Evolutionary conservation across 2,329 filamentous ascomycete species (phyloP), one percentile per base, ranked within the genome.

Genomic region (Curvularia verruculosa): DNA sequence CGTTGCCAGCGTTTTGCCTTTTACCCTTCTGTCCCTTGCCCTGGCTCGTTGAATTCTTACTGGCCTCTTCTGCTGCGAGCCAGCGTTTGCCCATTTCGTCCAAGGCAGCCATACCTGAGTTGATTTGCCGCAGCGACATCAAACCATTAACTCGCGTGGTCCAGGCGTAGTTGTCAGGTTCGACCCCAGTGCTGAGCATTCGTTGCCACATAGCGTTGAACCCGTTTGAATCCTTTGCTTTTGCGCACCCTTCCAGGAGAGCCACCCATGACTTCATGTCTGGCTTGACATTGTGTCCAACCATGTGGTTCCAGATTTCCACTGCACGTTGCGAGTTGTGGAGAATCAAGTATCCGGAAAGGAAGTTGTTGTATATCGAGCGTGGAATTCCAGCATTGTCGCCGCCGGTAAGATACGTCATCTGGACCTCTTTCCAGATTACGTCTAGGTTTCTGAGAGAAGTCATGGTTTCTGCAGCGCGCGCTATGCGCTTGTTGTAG

Each of bases 241-340:
- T 81, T 68, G 83, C 84, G 75, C 87, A 91, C 1, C 90, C 90
- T 54, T 85, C 82, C 63, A 95, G 84, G 84, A 95, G 89, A 41
- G 85, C 79, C 37, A 87, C 89, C 84, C 89, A 95, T 0, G 90
- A 89, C 64, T 79, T 83, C 52, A 88, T 67, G 6, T 82, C 87
- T 13, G 90, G 88, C 54, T 78, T 73, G 28, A 89, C 70, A 1
- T 83, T 85, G 49, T 83, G 74, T 41, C 77, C 71, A 13, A 83
- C 69, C 81, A 86, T 84, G 56, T 80, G 73, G 54, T 85, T 84
- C 85, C 85, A 87, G 3, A 85, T 78, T 26, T 82, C 75, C n/a
- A 85, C 77, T 0, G 83, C 82, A 10, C 74, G 69, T 29, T 77
- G 64, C 3, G 78, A 69, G 43, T 76, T 72, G 18, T 71, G 68